Evolutionary conservation across 2,329 filamentous ascomycete genomes (phyloP), one percentile per base, ranked within the genome.

Genomic region (Nigrograna mackinnonii): DNA sequence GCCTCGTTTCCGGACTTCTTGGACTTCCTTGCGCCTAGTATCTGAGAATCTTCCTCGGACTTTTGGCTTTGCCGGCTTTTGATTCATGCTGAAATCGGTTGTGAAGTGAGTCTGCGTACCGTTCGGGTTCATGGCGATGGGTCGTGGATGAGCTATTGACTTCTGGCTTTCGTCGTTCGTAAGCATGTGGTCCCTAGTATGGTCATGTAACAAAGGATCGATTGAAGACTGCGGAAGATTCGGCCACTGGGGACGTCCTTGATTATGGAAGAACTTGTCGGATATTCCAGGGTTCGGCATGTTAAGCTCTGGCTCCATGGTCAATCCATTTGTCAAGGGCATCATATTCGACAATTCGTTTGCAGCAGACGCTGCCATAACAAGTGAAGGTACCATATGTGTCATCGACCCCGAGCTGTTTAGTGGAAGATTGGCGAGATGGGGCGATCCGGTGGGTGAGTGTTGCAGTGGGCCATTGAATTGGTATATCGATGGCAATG

Each of bases 1-100:
- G 11, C 81, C 81, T 39, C 75, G 71, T 58, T 83, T 83, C 18
- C 81, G 73, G 22, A 83, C 77, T 46, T 79, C 75, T 48, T 80
- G 77, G 2, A 84, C 80, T 55, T 84, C 79, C 48, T 80, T 77
- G 22, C 81, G 74, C 44, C 80, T 69, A 17, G 72, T 70, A 32
- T 80, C 78, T 21, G 75, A 73, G 54, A 84, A 84, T n/a, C 76
- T 71, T 3, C 77, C 77, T 32, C 81, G 73, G 5, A 77, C 74
- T 50, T 80, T 79, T 64, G 49, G 74, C 54, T 58, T 67, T 6
- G 58, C 28, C 20, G 66, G 58, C 52, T 70, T 68, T 39, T 66
- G 64, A 24, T 68, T 65, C 44, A 70, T 60, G 44, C 64, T 68
- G 40, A 69, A 68, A 40, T 68, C 60, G 20, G 66, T 66, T 4